phyloP scores from a whole-genome alignment of 257 asterid species.

The Osmanthus fragrans region DNA sequence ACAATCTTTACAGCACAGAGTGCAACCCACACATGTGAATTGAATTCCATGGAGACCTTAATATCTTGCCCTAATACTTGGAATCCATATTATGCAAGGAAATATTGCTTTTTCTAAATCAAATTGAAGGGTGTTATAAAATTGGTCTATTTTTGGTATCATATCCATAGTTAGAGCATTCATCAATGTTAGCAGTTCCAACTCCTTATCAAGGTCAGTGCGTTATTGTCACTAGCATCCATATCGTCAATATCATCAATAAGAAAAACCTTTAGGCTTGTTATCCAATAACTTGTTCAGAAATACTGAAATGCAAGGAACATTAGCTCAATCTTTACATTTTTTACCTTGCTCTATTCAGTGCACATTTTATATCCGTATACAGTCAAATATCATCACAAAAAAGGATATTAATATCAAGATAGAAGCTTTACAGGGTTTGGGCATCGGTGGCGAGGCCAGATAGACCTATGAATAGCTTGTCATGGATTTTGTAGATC shows the following conservation, averaged over 20 bases:
- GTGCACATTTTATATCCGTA: neutral
- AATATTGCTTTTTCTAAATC: too few species aligned
- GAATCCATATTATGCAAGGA: too few species aligned
- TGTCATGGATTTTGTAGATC: slow-evolving; percentile 77
- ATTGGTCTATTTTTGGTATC: too few species aligned
- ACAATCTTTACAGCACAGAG: neutral
- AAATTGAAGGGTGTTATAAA: too few species aligned
- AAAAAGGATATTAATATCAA: neutral
- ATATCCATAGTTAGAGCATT: too few species aligned
- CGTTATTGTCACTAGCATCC: too few species aligned
- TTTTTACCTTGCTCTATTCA: neutral
- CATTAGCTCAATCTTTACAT: slow-evolving; percentile 21
- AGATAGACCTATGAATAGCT: slow-evolving; percentile 81
- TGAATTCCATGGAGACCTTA: neutral
- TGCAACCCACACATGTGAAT: neutral
- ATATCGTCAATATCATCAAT: too few species aligned
- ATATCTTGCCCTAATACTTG: neutral
- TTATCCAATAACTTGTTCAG: too few species aligned
- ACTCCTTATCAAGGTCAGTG: too few species aligned
- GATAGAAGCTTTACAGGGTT: slow-evolving; percentile 53
- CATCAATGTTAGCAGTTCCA: too few species aligned
- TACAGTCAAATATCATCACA: neutral
- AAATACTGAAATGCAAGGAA: too few species aligned
- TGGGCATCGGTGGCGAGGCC: slow-evolving; percentile 93
- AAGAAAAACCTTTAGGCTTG: too few species aligned